Evolutionary conservation across 176 grass and related monocot species (phyloP).

Genomic region (Cymbopogon citratus): DNA sequence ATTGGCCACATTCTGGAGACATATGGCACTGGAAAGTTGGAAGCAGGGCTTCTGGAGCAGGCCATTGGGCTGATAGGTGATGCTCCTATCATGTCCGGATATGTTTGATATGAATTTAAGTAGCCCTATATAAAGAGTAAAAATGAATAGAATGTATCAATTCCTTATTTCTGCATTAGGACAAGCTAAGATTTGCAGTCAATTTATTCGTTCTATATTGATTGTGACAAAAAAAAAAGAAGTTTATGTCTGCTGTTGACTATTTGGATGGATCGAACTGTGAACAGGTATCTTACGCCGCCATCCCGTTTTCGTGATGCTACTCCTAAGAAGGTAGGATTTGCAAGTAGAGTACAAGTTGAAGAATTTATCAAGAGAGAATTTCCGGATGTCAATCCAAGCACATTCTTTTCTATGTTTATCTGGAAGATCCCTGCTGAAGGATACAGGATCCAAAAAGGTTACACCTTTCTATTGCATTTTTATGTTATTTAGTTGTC

Average conservation of each 20-base stretch:
- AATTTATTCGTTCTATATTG: constrained; percentile 17
- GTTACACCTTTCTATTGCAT: constrained; percentile 27
- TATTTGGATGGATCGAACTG: constrained; percentile 19
- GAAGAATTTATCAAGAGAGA: constrained; percentile 78
- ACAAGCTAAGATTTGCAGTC: constrained; percentile 3
- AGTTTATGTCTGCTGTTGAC: constrained; percentile 11
- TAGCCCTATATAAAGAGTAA: not conserved
- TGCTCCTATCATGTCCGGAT: constrained; percentile 9
- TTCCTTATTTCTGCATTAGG: constrained; percentile 11
- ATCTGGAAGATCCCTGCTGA: constrained; percentile 76
- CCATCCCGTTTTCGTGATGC: constrained; percentile 52
- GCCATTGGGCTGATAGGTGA: constrained; percentile 77
- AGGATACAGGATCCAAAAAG: constrained; percentile 22
- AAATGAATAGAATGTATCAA: not conserved
- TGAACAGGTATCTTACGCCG: constrained; percentile 62
- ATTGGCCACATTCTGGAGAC: constrained; percentile 67
- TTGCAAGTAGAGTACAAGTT: constrained; percentile 59
- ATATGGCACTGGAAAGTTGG: constrained; percentile 74
- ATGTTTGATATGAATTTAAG: not conserved
- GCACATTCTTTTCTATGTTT: constrained; percentile 81
- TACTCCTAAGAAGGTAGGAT: constrained; percentile 42
- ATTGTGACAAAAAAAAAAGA: not conserved
- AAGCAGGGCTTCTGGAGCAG: constrained; percentile 16
- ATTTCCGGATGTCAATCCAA: constrained; percentile 51
- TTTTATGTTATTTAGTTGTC: constrained; percentile 18